Conservation (phyloP, 345 rosid genomes). For the Heritiera fomes region DNA sequence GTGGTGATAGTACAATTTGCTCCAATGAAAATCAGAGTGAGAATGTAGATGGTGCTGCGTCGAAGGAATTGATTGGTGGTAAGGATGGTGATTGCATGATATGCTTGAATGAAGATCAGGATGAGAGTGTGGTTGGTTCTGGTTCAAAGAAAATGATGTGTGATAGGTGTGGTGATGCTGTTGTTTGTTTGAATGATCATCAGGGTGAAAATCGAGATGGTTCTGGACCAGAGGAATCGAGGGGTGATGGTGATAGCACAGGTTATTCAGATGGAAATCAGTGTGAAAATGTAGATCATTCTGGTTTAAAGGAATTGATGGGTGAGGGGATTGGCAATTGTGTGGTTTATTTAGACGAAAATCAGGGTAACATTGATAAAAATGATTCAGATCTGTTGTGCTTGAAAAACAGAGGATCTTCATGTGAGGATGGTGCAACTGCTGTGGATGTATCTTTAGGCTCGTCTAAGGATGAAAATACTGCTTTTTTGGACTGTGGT, state of each 20-base stretch:
- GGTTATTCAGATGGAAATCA: conserved; percentile 1
- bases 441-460: conserved; percentile 21
- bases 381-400: conserved; percentile 11
- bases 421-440: conserved; percentile 15
- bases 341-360: conserved; percentile 16
- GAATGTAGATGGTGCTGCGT: neutral
- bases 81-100: neutral
- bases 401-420: conserved; percentile 24
- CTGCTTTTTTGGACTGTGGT: neutral
- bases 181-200: neutral
- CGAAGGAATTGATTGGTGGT: neutral
- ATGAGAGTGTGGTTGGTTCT: neutral
- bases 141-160: neutral
- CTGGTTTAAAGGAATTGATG: neutral
- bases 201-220: conserved; percentile 8
- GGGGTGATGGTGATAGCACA: neutral
- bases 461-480: conserved; percentile 22
- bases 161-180: neutral
- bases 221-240: neutral
- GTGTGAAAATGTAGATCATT: conserved; percentile 1
- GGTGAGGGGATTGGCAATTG: neutral
- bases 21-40: neutral
- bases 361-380: conserved; percentile 16
- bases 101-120: neutral
- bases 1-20: neutral